Base-by-base conservation (phyloP, 2,329 filamentous ascomycete species). In the Mycosphaerelloides madeirae region DNA sequence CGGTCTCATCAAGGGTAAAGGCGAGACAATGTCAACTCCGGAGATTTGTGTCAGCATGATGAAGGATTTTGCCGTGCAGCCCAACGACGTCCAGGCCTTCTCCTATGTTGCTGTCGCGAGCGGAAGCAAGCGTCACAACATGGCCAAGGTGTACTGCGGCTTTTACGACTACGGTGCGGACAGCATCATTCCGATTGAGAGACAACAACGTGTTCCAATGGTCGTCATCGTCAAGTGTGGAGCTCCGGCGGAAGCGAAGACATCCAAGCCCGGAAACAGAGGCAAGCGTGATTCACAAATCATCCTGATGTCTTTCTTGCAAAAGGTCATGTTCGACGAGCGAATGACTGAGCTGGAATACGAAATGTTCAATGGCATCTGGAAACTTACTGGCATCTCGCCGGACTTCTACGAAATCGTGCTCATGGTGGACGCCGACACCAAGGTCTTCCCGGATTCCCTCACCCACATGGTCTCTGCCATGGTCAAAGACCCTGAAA, bases 271-370 rank as follows among this genome's bases (percentile, higher is more conserved):
- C 11, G 93, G 93, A 59, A 98, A 98, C 70, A 82, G 93, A 70
- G 94, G 93, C 69, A 98, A 98, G 77, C 87, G 93, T 65, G 93
- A 98, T 76, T 95, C 88, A 73, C 93, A 98, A 68, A 96, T 98
- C 62, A 93, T 98, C 58, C 78, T 98, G 55, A 98, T 98, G 93
- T 96, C 90, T 4, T 98, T 98, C 77, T 73, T 98, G 57, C 93
- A 98, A 65, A 98, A 98, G 73, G 93, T 98, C 63, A 98, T 98
- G 93, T 98, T 98, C 61, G 93, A 98, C 65, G 94, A 98, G 71
- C 86, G 93, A 50, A 98, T 98, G 93, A 98, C 94, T 14, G 91
- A 98, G 68, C 83, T 98, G 41, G 93, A 98, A 67, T 98, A 89
- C 63, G 93, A 98, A 65, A 97, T 98, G 87, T 98, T 98, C 75